These are phyloP conservation scores for Mucor racemosus DNA, from an alignment of 371 early-diverging fungal species.

Conservation along the genomic window DNA sequence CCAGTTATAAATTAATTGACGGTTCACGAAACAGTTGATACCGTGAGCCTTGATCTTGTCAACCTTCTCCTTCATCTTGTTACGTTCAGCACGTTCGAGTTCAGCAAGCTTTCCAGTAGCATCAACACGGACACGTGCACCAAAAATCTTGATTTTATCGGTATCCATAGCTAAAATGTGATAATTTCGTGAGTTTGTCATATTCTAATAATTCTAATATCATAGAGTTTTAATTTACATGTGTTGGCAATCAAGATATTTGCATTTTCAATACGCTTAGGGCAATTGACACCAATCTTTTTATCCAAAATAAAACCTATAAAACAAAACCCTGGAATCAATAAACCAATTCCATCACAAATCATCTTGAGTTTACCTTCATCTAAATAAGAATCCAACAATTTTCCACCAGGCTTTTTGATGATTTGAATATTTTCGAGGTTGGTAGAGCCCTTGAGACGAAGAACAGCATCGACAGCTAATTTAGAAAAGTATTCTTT, in stretches of 20 bases:
- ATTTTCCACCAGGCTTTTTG: constrained; percentile 97
- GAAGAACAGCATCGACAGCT: constrained; percentile 97
- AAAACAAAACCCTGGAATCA: neutral
- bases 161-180: constrained; percentile 92
- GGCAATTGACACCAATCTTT: constrained; percentile 97
- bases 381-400: constrained; percentile 96
- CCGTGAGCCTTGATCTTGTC: constrained; percentile 97
- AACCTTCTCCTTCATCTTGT: constrained; percentile 99
- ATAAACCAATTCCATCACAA: neutral
- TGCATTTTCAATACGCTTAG: constrained; percentile 95
- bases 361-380: constrained; percentile 66
- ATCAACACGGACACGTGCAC: constrained; percentile 97
- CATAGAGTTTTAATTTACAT: constrained; percentile 55
- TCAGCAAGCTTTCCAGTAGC: constrained; percentile 98
- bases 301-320: constrained; percentile 97
- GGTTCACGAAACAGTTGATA: constrained; percentile 99
- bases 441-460: constrained; percentile 95
- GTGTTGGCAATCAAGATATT: constrained; percentile 99
- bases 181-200: no score
- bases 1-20: constrained; percentile 99
- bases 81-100: constrained; percentile 98
- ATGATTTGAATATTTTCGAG: constrained; percentile 99
- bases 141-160: constrained; percentile 99
- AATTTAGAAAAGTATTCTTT: constrained; percentile 97
- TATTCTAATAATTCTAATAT: neutral